A percentile compares a stretch with the other conserved stretches of the same genome.
Conservation (phyloP, 2,329 filamentous ascomycete genomes). For the Fusarium sp. region DNA sequence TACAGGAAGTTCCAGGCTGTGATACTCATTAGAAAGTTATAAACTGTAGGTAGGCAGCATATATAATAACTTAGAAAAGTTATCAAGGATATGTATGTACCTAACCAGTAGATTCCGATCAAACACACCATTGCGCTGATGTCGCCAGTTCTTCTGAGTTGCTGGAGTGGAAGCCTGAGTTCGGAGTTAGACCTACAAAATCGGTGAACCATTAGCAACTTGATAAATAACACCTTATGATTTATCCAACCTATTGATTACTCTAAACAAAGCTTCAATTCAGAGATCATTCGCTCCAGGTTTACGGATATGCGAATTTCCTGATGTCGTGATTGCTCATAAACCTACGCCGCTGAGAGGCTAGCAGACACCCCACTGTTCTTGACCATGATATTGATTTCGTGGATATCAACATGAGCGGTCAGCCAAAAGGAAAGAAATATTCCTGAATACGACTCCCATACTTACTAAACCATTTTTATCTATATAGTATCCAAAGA, state of each 20-base stretch:
- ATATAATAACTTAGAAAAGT: neutral
- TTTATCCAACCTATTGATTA: neutral
- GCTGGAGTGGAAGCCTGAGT: neutral
- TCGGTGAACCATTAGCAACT: neutral
- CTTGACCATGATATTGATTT: constrained; percentile 9
- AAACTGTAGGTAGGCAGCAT: neutral
- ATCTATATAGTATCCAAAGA: neutral
- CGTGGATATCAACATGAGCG: constrained; percentile 22
- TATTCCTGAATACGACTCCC: constrained; percentile 1
- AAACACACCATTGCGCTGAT: no score
- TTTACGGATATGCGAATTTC: neutral
- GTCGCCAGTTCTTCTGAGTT: neutral
- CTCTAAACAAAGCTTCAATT: neutral
- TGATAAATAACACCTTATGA: neutral
- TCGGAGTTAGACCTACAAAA: no score
- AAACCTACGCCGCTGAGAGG: constrained; percentile 17
- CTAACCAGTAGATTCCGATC: neutral
- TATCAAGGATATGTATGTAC: neutral
- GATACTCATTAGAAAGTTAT: neutral
- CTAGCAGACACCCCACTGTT: constrained; percentile 32
- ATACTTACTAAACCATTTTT: neutral
- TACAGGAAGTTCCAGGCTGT: neutral
- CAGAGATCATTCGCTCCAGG: neutral
- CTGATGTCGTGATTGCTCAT: constrained; percentile 21
- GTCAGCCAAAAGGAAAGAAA: constrained; percentile 18